Percentiles rank a stretch among this genome's conserved stretches.
These are phyloP conservation scores for Polygonum maritimum DNA, from an alignment of 148 eudicot genomes.

Conservation along the genomic window DNA sequence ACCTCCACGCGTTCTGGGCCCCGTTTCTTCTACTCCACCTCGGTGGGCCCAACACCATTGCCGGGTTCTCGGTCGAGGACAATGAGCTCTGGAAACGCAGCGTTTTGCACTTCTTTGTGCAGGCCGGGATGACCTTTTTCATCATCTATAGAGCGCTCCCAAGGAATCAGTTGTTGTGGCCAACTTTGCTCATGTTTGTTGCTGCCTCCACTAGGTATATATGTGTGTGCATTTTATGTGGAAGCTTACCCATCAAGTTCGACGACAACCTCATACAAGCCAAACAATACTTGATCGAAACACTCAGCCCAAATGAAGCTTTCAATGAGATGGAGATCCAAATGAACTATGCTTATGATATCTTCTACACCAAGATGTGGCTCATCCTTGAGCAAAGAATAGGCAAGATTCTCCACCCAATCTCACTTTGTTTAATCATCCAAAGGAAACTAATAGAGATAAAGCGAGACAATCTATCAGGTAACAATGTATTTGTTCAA, in stretches of 20 bases:
- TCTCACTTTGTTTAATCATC: background rate
- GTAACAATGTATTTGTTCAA: background rate
- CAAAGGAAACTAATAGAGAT: background rate
- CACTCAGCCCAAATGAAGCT: background rate
- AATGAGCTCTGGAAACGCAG: constrained; percentile 6
- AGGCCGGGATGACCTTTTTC: background rate
- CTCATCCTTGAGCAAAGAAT: background rate
- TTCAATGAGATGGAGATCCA: background rate
- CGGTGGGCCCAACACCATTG: background rate
- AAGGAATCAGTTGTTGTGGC: background rate
- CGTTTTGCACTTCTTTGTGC: constrained; percentile 5
- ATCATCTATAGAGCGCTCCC: background rate
- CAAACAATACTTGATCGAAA: background rate
- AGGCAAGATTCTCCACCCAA: background rate
- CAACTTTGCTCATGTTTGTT: background rate
- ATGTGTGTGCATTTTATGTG: too few species aligned
- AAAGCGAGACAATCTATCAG: background rate
- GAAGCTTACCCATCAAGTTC: background rate
- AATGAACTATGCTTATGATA: background rate
- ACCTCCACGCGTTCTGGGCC: background rate
- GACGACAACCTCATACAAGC: background rate
- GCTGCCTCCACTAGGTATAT: constrained; percentile 4
- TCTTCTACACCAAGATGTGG: constrained; percentile 7
- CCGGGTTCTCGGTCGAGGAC: background rate
- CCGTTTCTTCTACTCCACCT: background rate